A percentile compares a stretch with the other conserved stretches of the same genome.
Conservation (phyloP, 768 basidiomycete genomes). For the Saitozyma sp. region DNA sequence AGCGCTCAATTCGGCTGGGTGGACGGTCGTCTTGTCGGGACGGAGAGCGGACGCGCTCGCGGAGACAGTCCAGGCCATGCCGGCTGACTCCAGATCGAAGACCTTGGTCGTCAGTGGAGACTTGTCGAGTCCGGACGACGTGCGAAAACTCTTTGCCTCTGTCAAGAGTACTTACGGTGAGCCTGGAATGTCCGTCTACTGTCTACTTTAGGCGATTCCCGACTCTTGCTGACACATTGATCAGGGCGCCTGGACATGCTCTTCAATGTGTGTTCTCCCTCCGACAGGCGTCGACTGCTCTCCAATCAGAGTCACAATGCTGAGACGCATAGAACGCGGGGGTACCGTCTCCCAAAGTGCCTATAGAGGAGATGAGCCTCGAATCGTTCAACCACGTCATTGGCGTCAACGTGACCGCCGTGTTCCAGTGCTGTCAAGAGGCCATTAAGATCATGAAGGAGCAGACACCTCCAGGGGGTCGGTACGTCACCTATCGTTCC, state of each 20-base stretch:
- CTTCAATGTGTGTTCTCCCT: constrained; percentile 64
- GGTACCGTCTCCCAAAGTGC: constrained; percentile 57
- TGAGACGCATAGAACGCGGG: constrained; percentile 67
- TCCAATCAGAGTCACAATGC: too few species aligned
- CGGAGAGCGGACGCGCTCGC: constrained; percentile 62
- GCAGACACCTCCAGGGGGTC: constrained; percentile 69
- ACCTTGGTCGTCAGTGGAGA: constrained; percentile 61
- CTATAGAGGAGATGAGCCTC: constrained; percentile 62
- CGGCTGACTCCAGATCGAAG: constrained; percentile 50
- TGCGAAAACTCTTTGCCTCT: constrained; percentile 61
- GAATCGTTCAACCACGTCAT: constrained; percentile 55
- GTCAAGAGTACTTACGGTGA: constrained; percentile 61
- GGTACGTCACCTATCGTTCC: constrained; percentile 7
- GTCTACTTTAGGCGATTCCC: too few species aligned
- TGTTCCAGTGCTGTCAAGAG: constrained; percentile 73
- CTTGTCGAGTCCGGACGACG: constrained; percentile 63
- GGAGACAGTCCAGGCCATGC: constrained; percentile 56
- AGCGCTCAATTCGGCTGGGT: constrained; percentile 67
- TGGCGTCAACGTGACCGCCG: constrained; percentile 68
- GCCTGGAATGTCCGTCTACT: constrained; percentile 36
- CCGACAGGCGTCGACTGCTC: too few species aligned
- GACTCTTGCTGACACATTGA: too few species aligned
- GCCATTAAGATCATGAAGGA: constrained; percentile 70
- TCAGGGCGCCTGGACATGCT: constrained; percentile 58
- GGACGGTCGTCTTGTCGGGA: constrained; percentile 68